Evolutionary conservation across 2,329 filamentous ascomycete genomes (phyloP).

Genomic region (Penicillium italicum): DNA sequence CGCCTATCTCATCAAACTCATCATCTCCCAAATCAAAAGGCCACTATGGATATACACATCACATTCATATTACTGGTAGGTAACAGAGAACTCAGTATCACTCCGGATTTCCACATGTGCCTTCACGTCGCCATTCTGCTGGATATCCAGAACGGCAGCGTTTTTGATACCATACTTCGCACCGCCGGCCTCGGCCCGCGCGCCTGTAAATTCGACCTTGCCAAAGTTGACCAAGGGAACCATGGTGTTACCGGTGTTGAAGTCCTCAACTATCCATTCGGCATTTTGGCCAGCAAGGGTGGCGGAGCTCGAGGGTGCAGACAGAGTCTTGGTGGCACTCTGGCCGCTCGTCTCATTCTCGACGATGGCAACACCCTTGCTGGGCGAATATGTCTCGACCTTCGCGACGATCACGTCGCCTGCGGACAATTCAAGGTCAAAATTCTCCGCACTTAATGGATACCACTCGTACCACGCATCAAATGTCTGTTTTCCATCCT

Average conservation of each 20-base stretch:
- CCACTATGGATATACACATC: not conserved
- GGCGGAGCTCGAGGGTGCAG: constrained; percentile 37
- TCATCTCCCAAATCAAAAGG: not conserved
- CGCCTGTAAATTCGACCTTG: constrained; percentile 40
- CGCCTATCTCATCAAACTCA: not conserved
- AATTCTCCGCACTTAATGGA: constrained; percentile 55
- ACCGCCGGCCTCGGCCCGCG: constrained; percentile 25
- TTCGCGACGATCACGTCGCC: constrained; percentile 47
- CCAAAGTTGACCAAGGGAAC: constrained; percentile 50
- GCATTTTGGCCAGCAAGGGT: constrained; percentile 55
- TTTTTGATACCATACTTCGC: constrained; percentile 32
- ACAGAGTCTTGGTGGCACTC: constrained; percentile 52
- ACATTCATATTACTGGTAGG: constrained; percentile 9
- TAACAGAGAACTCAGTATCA: constrained; percentile 28
- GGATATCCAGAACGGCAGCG: constrained; percentile 47
- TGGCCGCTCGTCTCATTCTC: constrained; percentile 54
- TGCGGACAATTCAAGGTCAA: constrained; percentile 46
- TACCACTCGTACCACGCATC: constrained; percentile 63
- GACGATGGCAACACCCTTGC: constrained; percentile 46
- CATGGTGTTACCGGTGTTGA: constrained; percentile 37
- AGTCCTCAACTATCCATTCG: constrained; percentile 63
- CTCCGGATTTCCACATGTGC: constrained; percentile 28
- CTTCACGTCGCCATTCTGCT: constrained; percentile 41
- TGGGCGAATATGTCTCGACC: constrained; percentile 39
- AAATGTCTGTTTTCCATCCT: constrained; percentile 43